Conservation (phyloP, 441 rosid species). For the Kokia cookei region DNA sequence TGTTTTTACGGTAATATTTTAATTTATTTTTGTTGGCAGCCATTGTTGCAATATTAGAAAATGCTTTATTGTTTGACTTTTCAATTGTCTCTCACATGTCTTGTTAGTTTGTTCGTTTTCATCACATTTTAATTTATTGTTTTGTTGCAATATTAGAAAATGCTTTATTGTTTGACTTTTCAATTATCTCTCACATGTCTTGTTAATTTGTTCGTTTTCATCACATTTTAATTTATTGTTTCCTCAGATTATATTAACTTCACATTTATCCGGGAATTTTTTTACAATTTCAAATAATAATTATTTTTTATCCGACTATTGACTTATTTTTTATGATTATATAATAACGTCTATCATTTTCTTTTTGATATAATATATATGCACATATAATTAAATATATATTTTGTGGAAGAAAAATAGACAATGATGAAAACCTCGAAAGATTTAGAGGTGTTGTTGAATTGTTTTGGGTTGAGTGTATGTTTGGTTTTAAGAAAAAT, state of each 20-base stretch:
- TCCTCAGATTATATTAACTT: background rate
- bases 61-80: background rate
- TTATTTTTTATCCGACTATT: background rate
- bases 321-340: background rate
- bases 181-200: background rate
- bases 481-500: no score
- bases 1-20: background rate
- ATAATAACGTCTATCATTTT: background rate
- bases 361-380: background rate
- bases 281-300: no score
- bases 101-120: background rate
- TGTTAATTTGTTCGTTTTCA: background rate
- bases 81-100: background rate
- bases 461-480: no score
- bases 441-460: no score
- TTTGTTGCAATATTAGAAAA: no score
- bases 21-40: background rate
- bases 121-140: background rate
- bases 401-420: no score
- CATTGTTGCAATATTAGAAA: background rate
- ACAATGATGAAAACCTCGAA: no score
- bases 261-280: background rate
- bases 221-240: background rate
- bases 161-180: no score
- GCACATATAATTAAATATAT: no score